Evolutionary conservation across 1,284 basidiomycete genomes (phyloP), one percentile per base, ranked within the genome.

Genomic region (Ustilago esculenta): DNA sequence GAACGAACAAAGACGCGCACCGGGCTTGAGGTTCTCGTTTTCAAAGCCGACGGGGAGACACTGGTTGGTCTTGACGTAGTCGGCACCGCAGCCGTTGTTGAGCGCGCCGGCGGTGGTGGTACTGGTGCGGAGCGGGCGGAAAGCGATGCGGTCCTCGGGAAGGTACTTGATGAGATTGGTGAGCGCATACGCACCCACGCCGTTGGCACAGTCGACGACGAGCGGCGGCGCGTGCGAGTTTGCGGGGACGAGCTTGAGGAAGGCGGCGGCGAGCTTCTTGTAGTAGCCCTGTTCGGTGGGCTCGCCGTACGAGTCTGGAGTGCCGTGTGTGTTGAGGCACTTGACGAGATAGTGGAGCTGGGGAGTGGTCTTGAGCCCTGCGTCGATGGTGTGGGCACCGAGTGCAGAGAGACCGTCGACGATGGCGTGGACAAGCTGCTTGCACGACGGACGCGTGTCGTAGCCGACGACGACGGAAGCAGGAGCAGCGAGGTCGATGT

Each of bases 131-230:
- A 81, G 63, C 8, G 65, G 52, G 10, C 64, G 59, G 32, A 81
- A 59, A 15, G 66, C 48, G 15, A 81, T 59, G n/a, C 55, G 60
- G 30, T 66, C 56, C 24, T 56, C 40, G 7, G 77, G 73, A 33
- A 81, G 69, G 35, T 75, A 65, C 59, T 81, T 75, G 52, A 68
- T 60, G 14, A 79, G 27, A 24, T 59, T 58, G 34, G 58, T 57
- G n/a, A 81, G 65, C 2, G 80, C 71, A 40, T 67, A 84, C 9
- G 92, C 89, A 32, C 96, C 96, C 23, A 99, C 96, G 24, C 96
- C 96, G 79, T 99, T 98, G 24, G 96, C 96, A 81, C 96, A 98
- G 83, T 99, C 96, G 35, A 99, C 87, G 15, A 91, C 83, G 32
- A 99, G 82, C 15, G 89, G 87, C 3, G 86, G 37, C 35, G 58